Conservation (phyloP, 371 early-diverging fungal species). For the Umbelopsis sp. region DNA sequence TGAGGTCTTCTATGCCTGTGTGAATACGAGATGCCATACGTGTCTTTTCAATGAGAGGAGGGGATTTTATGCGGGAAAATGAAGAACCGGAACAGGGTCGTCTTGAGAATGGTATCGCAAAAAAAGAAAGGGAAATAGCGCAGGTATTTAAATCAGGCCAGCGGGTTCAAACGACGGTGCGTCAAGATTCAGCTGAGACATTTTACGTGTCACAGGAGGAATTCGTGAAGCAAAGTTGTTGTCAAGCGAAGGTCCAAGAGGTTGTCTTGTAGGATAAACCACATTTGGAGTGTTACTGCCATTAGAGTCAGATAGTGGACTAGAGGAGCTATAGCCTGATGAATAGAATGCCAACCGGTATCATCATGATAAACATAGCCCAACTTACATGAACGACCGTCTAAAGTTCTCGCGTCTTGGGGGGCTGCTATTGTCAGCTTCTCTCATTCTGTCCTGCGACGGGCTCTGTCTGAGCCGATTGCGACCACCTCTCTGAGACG, state of each 20-base stretch:
- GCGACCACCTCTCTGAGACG: slow-evolving; percentile 16
- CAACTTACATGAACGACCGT: slow-evolving; percentile 42
- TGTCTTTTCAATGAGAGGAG: not conserved
- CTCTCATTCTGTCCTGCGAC: slow-evolving; percentile 36
- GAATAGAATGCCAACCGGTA: too few species aligned
- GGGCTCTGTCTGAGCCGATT: slow-evolving; percentile 31
- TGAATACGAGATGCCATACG: not conserved
- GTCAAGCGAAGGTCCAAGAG: slow-evolving; percentile 62
- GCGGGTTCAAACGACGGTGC: slow-evolving; percentile 10
- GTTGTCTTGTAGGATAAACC: slow-evolving; percentile 65
- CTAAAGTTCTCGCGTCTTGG: slow-evolving; percentile 26
- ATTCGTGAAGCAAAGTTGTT: slow-evolving; percentile 50
- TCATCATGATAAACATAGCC: not conserved
- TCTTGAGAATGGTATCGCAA: slow-evolving; percentile 2
- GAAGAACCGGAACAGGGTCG: not conserved
- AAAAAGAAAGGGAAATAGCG: not conserved
- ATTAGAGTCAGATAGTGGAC: slow-evolving; percentile 21
- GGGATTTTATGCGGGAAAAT: not conserved
- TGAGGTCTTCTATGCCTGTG: not conserved
- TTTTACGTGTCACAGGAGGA: slow-evolving; percentile 18
- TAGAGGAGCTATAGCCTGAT: slow-evolving; percentile 20
- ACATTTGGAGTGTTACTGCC: slow-evolving; percentile 18
- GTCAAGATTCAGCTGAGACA: slow-evolving; percentile 19
- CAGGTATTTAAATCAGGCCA: not conserved
- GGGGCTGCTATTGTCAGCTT: slow-evolving; percentile 23